These are phyloP conservation scores for Exophiala calicioides DNA, from an alignment of 2,329 filamentous ascomycete species.

Conservation along the genomic window DNA sequence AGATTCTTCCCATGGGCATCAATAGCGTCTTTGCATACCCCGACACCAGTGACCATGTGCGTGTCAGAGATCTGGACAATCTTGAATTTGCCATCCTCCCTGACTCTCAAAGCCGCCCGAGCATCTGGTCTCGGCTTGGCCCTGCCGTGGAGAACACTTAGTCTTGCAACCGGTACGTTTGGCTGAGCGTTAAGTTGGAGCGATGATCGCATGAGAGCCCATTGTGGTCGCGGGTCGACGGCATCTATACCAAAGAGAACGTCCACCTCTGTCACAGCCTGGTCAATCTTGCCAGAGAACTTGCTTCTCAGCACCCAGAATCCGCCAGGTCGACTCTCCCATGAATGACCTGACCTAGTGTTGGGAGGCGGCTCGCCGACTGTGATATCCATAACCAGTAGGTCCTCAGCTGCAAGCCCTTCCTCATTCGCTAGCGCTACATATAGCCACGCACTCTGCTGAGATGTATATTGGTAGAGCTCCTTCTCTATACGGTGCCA, in stretches of 20 bases:
- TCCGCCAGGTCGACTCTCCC: constrained; percentile 38
- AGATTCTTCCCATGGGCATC: constrained; percentile 38
- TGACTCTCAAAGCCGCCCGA: constrained; percentile 30
- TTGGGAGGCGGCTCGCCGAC: constrained; percentile 13
- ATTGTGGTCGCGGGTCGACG: constrained; percentile 38
- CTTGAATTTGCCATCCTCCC: constrained; percentile 13
- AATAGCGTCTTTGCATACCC: constrained; percentile 36
- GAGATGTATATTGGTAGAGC: constrained; percentile 13
- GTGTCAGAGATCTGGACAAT: constrained; percentile 29
- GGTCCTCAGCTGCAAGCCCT: constrained; percentile 19
- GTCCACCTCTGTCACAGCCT: constrained; percentile 18
- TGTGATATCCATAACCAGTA: constrained; percentile 23
- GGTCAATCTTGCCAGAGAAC: constrained; percentile 30
- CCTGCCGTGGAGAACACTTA: constrained; percentile 34
- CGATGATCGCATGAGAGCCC: constrained; percentile 38
- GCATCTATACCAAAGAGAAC: constrained; percentile 31
- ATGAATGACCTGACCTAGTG: constrained; percentile 19
- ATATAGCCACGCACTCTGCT: constrained; percentile 19
- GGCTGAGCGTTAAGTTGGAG: constrained; percentile 39
- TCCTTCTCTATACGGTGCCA: constrained; percentile 20
- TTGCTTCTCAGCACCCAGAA: constrained; percentile 23
- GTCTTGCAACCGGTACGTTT: constrained; percentile 40
- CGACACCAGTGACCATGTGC: constrained; percentile 37
- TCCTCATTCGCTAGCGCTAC: constrained; percentile 27
- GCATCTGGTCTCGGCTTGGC: constrained; percentile 32